These are phyloP conservation scores for Porogramme epimiltina DNA, from an alignment of 1,284 basidiomycete species.

Conservation along the genomic window DNA sequence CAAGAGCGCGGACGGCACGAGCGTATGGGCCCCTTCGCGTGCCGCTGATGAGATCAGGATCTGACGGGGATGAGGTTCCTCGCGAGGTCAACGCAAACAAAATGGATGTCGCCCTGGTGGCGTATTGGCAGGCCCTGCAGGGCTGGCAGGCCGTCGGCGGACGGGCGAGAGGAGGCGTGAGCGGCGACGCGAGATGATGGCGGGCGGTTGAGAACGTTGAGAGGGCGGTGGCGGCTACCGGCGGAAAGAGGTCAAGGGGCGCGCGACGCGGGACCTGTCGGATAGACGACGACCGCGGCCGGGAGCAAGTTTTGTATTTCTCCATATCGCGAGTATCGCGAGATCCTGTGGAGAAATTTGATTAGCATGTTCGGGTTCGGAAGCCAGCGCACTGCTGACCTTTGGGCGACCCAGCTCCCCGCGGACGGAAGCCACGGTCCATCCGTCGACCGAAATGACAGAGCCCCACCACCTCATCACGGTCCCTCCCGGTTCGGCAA, in stretches of 20 bases:
- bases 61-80: background rate
- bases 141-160: background rate
- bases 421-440: conserved; percentile 12
- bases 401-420: background rate
- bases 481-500: conserved; percentile 5
- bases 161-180: background rate
- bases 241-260: no score
- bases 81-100: background rate
- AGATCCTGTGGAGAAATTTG: conserved; percentile 17
- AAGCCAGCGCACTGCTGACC: background rate
- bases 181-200: background rate
- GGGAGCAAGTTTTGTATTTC: conserved; percentile 2
- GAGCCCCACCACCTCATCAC: conserved; percentile 1
- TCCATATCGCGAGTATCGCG: conserved; percentile 8
- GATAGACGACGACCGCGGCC: background rate
- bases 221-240: background rate
- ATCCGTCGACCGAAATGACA: conserved; percentile 16
- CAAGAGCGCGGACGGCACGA: no score
- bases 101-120: background rate
- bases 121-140: background rate
- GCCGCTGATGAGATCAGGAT: background rate
- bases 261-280: no score
- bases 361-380: conserved; percentile 14
- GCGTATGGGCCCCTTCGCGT: background rate
- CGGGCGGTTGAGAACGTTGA: background rate